Percentiles rank a stretch among this genome's conserved stretches.
Conservation (phyloP, 1,139 yeast genomes). For the Geotrichum macrosporum region DNA sequence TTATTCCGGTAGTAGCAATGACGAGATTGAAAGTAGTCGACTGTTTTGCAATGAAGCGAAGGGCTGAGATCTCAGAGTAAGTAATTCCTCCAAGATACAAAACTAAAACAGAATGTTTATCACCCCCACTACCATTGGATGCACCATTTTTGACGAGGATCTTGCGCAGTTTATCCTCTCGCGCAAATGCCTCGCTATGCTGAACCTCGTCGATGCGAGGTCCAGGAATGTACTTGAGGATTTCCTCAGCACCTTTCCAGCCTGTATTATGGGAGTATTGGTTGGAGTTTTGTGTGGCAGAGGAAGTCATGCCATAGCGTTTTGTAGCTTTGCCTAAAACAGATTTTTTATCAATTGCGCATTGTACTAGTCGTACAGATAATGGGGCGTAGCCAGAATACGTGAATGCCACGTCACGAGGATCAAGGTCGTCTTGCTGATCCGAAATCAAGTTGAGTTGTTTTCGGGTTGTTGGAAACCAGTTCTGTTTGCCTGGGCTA, state of each 20-base stretch:
- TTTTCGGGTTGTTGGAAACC: constrained; percentile 31
- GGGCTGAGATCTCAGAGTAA: constrained; percentile 65
- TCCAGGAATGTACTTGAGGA: constrained; percentile 37
- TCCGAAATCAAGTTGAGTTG: constrained; percentile 34
- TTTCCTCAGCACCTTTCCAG: constrained; percentile 38
- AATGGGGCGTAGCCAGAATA: constrained; percentile 49
- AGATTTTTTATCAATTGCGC: constrained; percentile 36
- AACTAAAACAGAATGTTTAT: constrained; percentile 41
- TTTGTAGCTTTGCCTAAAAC: constrained; percentile 19
- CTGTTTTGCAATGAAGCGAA: constrained; percentile 51
- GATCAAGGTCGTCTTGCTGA: constrained; percentile 34
- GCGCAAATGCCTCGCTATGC: constrained; percentile 30
- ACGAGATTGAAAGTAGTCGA: constrained; percentile 39
- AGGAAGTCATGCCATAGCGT: constrained; percentile 25
- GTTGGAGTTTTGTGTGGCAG: constrained; percentile 4
- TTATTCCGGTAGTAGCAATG: constrained; percentile 54
- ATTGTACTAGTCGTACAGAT: constrained; percentile 42
- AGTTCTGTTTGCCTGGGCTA: constrained; percentile 36
- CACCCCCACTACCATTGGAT: constrained; percentile 28
- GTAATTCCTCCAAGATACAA: constrained; percentile 78
- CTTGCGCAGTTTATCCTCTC: constrained; percentile 38
- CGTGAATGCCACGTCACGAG: constrained; percentile 37
- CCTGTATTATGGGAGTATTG: too few species aligned
- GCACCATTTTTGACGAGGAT: constrained; percentile 34
- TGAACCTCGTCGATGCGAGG: constrained; percentile 38